These are phyloP conservation scores for Scutellaria baicalensis DNA, from an alignment of 257 asterid species.

Conservation along the genomic window DNA sequence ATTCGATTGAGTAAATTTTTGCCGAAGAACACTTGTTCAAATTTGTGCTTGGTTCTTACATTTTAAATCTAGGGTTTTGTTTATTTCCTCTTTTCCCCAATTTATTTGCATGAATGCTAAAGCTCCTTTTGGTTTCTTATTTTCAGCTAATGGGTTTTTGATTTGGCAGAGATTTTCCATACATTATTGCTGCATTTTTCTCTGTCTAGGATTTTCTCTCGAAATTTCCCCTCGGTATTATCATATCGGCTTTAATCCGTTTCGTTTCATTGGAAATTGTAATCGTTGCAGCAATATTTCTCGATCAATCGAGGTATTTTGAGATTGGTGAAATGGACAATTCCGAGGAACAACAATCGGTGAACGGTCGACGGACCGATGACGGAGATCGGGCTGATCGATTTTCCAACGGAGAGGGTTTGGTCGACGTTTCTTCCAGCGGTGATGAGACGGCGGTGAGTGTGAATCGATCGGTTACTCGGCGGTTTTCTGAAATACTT, in stretches of 20 bases:
- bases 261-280: background rate
- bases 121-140: no score
- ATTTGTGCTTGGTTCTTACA: no score
- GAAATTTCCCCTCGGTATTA: conserved; percentile 5
- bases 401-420: conserved; percentile 28
- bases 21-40: no score
- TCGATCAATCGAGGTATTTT: conserved; percentile 12
- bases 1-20: no score
- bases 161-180: no score
- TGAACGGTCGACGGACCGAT: conserved; percentile 30
- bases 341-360: conserved; percentile 39
- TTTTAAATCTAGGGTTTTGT: no score
- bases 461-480: conserved; percentile 35
- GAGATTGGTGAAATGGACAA: conserved; percentile 33
- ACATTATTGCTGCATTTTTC: no score
- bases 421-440: conserved; percentile 19
- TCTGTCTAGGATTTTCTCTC: background rate
- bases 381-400: conserved; percentile 37
- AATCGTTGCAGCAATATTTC: background rate
- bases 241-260: conserved; percentile 9
- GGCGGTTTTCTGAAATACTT: conserved; percentile 40
- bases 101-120: no score
- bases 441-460: conserved; percentile 21
- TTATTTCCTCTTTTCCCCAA: no score
- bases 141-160: no score